phyloP scores from a whole-genome alignment of 768 basidiomycete genomes.

The Mycena vulgaris region DNA sequence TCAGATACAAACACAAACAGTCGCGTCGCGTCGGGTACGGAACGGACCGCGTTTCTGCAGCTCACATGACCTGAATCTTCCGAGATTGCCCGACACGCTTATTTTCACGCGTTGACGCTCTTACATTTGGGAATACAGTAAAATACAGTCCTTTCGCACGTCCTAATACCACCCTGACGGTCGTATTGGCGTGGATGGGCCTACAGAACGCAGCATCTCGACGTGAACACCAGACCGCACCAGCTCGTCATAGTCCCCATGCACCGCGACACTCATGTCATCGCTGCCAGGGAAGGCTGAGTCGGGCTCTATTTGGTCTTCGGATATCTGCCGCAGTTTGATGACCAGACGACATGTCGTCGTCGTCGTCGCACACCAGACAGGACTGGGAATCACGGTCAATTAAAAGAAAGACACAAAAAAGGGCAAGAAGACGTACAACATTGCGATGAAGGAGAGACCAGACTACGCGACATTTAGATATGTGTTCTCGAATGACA shows the following conservation, averaged over 20 bases:
- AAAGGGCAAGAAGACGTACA: constrained; percentile 29
- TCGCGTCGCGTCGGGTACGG: constrained; percentile 27
- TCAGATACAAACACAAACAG: constrained; percentile 31
- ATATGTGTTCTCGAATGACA: neutral
- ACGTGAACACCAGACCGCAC: constrained; percentile 28
- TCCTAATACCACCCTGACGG: constrained; percentile 7
- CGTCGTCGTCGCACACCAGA: constrained; percentile 35
- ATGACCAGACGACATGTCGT: constrained; percentile 37
- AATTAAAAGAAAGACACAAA: constrained; percentile 1
- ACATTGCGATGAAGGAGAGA: constrained; percentile 37
- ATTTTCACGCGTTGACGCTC: too few species aligned
- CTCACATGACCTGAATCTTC: too few species aligned
- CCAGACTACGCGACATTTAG: neutral
- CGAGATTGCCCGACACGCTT: too few species aligned
- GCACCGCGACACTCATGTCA: neutral
- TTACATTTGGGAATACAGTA: constrained; percentile 15
- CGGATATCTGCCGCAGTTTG: constrained; percentile 28
- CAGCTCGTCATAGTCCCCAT: constrained; percentile 34
- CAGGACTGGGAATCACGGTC: constrained; percentile 15
- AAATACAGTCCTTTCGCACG: neutral
- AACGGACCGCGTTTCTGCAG: neutral
- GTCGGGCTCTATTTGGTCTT: neutral
- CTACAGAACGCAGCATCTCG: constrained; percentile 35
- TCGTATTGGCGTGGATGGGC: constrained; percentile 36
- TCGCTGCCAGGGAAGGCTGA: neutral